phyloP scores from a whole-genome alignment of 352 stramenopile species.

The Thraustotheca clavata region DNA sequence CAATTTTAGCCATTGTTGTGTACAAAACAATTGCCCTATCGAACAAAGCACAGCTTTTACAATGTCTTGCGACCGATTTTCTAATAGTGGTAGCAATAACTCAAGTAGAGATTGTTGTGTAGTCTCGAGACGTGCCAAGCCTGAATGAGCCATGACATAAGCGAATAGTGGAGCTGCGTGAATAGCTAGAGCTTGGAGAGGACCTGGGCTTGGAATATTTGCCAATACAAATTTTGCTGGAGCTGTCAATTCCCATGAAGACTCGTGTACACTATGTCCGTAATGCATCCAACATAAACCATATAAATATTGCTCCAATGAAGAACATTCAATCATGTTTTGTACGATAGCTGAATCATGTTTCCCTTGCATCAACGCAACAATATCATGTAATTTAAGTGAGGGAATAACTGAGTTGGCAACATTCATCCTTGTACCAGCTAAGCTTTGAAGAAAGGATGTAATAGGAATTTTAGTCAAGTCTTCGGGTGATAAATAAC shows the following conservation, averaged over 20 bases:
- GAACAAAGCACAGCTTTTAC: background rate
- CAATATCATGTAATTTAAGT: background rate
- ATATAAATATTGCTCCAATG: background rate
- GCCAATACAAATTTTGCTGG: background rate
- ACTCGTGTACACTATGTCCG: background rate
- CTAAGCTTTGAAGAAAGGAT: background rate
- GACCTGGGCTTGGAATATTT: background rate
- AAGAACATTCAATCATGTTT: background rate
- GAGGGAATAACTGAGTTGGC: background rate
- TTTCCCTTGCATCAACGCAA: background rate
- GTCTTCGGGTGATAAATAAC: constrained; percentile 5
- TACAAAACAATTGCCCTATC: background rate
- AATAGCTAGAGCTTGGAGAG: background rate
- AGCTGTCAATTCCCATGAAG: background rate
- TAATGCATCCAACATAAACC: constrained; percentile 6
- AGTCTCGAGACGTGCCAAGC: background rate
- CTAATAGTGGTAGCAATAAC: background rate
- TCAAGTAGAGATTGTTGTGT: background rate
- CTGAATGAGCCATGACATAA: background rate
- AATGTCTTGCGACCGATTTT: background rate
- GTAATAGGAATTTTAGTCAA: background rate
- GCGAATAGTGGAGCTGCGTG: background rate
- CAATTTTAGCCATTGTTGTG: background rate
- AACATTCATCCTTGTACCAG: no score
- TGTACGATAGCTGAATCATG: background rate